phyloP scores from a whole-genome alignment of 1,284 basidiomycete species.

The Puccinia novopanici region DNA sequence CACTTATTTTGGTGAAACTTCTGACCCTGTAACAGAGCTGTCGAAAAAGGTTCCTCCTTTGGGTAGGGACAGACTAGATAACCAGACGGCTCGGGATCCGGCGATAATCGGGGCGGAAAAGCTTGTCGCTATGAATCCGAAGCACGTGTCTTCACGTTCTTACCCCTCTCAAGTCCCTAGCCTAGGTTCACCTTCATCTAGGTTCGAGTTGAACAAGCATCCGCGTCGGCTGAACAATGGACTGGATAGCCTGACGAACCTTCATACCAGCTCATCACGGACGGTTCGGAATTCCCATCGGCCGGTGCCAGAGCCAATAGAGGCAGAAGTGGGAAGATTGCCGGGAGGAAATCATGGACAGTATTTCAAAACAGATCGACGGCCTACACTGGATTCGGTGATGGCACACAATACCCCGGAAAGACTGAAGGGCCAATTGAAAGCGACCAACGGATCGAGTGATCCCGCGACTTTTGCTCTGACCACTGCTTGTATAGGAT shows the following conservation, averaged over 20 bases:
- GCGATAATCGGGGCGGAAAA: slow-evolving; percentile 23
- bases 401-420: slow-evolving; percentile 41
- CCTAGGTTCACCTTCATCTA: slow-evolving; percentile 21
- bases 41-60: not conserved
- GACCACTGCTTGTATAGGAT: slow-evolving; percentile 25
- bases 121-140: slow-evolving; percentile 20
- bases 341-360: not conserved
- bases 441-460: slow-evolving; percentile 8
- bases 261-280: slow-evolving; percentile 29
- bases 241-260: not conserved
- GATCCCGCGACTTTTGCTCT: slow-evolving; percentile 15
- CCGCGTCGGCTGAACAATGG: not conserved
- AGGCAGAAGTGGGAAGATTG: not conserved
- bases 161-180: slow-evolving; percentile 8
- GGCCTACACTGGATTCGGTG: slow-evolving; percentile 48
- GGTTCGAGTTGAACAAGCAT: slow-evolving; percentile 21
- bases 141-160: not conserved
- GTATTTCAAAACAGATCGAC: slow-evolving; percentile 28
- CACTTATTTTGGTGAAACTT: slow-evolving; percentile 18
- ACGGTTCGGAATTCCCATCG: slow-evolving; percentile 9
- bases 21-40: not conserved
- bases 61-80: not conserved
- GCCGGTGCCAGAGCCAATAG: slow-evolving; percentile 3
- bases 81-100: slow-evolving; percentile 17
- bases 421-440: slow-evolving; percentile 9